Base-by-base conservation (phyloP, 2,329 filamentous ascomycete species). In the Colletotrichum sansevieriae region DNA sequence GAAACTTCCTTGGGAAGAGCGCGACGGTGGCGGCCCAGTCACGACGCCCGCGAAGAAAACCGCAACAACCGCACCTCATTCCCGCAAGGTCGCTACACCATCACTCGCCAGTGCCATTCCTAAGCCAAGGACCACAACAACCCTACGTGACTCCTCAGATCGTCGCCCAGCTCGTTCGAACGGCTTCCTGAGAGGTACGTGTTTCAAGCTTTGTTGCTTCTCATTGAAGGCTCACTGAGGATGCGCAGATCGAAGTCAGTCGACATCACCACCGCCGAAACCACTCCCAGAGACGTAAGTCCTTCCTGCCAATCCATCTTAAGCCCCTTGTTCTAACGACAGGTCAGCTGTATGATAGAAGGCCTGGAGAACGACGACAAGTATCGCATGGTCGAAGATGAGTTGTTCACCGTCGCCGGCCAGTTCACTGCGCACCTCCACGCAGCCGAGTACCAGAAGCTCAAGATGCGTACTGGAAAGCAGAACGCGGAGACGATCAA, bases 341-440 rank as follows among this genome's bases (percentile, higher is more conserved):
- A 1, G 11, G 7, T 10, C 62, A 90, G 88, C 35, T 84, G 84
- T 76, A 94, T 95, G 91, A 81, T 83, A 2, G 83, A 88, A 54
- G 90, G 89, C 3, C 77, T 86, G n/a, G 82, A 86, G 4, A 78
- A 84, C n/a, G 93, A 96, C 76, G 92, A 95, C 75, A 81, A 80
- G 63, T 95, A 88, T 78, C 90, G 92, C 74, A 95, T 95, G 91
- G 93, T 96, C 0, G 93, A 95, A 77, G 93, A 96, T 73, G 92
- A 95, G 72, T 88, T 96, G 71, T 80, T 91, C 20, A 81, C 85
- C 15, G 87, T 89, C 0, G 92, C 92, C 0, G 87, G 88, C 60
- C 81, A 83, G 3, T 95, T 93, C 78, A 95, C 92, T 0, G 85
- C 86, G 5, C 92, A 94, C 76, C 84, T 95, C 2, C 92, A 95